Conservation (phyloP, 441 rosid species). For the Erodium trifolium region DNA sequence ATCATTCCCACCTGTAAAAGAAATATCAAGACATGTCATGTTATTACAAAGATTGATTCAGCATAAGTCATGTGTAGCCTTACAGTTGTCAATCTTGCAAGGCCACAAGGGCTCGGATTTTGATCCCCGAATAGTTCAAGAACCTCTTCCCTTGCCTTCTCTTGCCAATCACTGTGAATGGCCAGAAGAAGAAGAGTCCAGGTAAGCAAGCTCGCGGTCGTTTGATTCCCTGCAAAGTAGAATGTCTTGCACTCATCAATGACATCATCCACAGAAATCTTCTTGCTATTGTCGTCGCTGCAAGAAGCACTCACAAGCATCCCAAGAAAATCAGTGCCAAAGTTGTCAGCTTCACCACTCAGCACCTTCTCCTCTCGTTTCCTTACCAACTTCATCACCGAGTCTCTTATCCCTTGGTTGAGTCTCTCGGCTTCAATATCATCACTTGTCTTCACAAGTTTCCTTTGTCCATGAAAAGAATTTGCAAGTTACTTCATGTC, state of each 20-base stretch:
- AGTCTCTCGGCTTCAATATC: conserved; percentile 27
- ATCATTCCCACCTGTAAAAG: conserved; percentile 35
- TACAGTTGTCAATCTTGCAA: conserved; percentile 32
- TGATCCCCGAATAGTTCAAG: conserved; percentile 24
- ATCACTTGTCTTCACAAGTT: conserved; percentile 20
- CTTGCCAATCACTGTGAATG: conserved; percentile 40
- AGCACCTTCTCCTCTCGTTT: conserved; percentile 23
- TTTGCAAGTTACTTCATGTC: background rate
- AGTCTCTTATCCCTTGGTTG: conserved; percentile 20
- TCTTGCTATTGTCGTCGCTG: conserved; percentile 22
- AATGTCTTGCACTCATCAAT: conserved; percentile 17
- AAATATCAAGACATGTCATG: background rate
- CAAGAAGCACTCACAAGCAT: conserved; percentile 23
- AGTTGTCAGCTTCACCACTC: conserved; percentile 15
- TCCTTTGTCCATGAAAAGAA: conserved; percentile 12
- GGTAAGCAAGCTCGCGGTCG: conserved; percentile 27
- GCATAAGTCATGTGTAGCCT: background rate
- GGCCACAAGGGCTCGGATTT: conserved; percentile 26
- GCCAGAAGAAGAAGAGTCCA: conserved; percentile 39
- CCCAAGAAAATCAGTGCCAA: conserved; percentile 23
- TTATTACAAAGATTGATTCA: background rate
- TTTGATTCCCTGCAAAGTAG: conserved; percentile 36
- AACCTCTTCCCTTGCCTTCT: conserved; percentile 33
- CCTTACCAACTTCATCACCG: conserved; percentile 18
- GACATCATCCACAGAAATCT: conserved; percentile 25